Base-by-base conservation (phyloP, 1,284 basidiomycete genomes). In the Mycosarcoma maydis region DNA sequence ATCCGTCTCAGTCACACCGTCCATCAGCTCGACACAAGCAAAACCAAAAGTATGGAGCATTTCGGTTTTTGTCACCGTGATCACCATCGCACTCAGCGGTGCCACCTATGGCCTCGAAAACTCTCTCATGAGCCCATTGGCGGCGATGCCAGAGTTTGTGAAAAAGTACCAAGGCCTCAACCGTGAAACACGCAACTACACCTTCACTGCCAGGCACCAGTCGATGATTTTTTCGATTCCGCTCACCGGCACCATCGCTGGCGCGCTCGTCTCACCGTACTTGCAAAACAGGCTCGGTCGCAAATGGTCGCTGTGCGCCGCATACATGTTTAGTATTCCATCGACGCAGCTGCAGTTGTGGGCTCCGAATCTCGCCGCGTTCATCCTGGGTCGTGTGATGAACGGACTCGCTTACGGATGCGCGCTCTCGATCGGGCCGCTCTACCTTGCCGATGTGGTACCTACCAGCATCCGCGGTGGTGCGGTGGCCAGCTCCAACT, bases 141-240 rank as follows among this genome's bases (percentile, higher is more conserved):
- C 72, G 17, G 70, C 73, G 26, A 73, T 73, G 55, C 58, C 60
- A 26, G 54, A 54, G 22, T 76, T 76, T 33, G 73, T 76, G 27
- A 47, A 64, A 22, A 54, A 68, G 45, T 69, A 66, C 24, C 73
- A 76, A 42, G 72, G 72, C 8, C 19, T 70, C 65, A 75, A 75
- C 29, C 52, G 29, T 5, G 39, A 52, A 0, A 75, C 72, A 2
- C 55, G 60, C 38, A 54, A 61, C 32, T 68, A 62, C 32, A 73
- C 70, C n/a, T 71, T 76, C 36, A 72, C 73, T 1, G 72, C 73
- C 9, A 52, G 41, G 17, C 60, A 73, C 24, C 73, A 76, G 56
- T 71, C 68, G 14, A 67, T 76, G 57, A 66, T 76, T 54, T 73
- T 76, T 19, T 66, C 68, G 3, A 65, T 76, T 16, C 73, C 73